Base-by-base conservation (phyloP, 176 grass and related monocot genomes). In the Oryza glaberrima region DNA sequence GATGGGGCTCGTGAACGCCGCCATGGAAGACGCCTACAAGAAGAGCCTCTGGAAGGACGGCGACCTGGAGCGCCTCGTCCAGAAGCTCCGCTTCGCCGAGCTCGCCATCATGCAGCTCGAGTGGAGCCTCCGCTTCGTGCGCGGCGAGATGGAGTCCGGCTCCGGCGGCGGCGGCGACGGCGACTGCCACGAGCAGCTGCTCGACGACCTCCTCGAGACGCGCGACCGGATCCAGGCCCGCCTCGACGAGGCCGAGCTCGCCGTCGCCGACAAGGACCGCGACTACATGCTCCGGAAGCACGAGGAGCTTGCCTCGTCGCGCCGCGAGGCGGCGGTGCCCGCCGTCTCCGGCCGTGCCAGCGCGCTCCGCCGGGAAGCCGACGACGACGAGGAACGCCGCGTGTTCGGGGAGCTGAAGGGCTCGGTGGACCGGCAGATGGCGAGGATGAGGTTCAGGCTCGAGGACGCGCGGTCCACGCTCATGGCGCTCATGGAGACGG, bases 21-120 rank as follows among this genome's bases (percentile, higher is more conserved):
- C 93, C 5, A 95, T 92, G 88, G 85, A 92, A 75, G 82, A 88
- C 65, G 93, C 90, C 0, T 85, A 92, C 79, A 92, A 81, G 68
- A 90, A 83, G 54, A 92, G 90, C 23, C 76, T 92, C 26, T 86
- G 84, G 32, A 88, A 92, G 84, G 90, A 92, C 78, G 76, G 88
- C 32, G 88, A 90, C 38, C 65, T 95, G 71, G 90, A 88, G 30
- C 79, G 90, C 41, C 85, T 95, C 54, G 82, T 90, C 65, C 65
- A 92, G 38, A 92, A 92, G 65, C 82, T 89, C 43, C 89, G 90
- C 52, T 95, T 95, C 64, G 84, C 83, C 65, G 93, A 95, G 76
- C 86, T 95, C 13, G 83, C 88, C 26, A 70, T 86, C 32, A 86
- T 95, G 82, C 87, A 88, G 79, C 84, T 95, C 30, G 93, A 95